phyloP scores from a whole-genome alignment of 257 asterid species.

The Solanum stenotomum region DNA sequence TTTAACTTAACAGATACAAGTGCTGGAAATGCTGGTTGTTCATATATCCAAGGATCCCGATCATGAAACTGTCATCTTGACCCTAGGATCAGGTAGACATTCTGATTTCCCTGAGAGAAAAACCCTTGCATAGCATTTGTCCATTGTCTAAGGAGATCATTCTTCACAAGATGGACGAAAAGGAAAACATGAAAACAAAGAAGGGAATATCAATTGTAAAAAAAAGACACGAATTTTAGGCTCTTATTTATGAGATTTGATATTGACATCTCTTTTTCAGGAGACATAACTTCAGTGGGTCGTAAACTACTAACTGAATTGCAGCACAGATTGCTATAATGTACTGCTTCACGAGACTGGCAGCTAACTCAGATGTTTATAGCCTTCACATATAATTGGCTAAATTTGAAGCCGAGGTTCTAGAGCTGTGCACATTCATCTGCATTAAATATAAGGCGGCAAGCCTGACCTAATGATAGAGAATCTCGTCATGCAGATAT shows the following conservation, averaged over 20 bases:
- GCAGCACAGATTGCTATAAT: not conserved
- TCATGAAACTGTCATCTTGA: conserved; percentile 20
- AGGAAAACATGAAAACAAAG: not conserved
- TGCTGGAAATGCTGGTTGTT: conserved; percentile 19
- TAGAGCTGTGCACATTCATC: not conserved
- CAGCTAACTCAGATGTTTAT: not conserved
- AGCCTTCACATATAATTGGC: not conserved
- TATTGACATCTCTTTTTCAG: not conserved
- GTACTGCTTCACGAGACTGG: not conserved
- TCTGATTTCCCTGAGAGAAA: not conserved
- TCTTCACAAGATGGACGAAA: not conserved
- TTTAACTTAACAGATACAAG: conserved; percentile 8
- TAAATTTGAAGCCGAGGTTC: not conserved
- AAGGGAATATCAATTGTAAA: not conserved
- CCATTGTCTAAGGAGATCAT: not conserved
- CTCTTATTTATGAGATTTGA: not conserved
- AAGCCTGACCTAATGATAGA: not conserved
- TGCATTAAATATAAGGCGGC: not conserved
- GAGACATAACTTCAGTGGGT: conserved; percentile 28
- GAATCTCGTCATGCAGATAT: not conserved
- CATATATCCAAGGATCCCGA: conserved; percentile 7
- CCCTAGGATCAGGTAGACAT: conserved; percentile 26
- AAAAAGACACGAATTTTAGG: not conserved
- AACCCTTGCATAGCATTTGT: not conserved
- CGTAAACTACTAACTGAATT: conserved; percentile 15